A percentile compares a stretch with the other conserved stretches of the same genome.
These are phyloP conservation scores for Penicillium sp. DNA, from an alignment of 2,329 filamentous ascomycete genomes.

Conservation along the genomic window DNA sequence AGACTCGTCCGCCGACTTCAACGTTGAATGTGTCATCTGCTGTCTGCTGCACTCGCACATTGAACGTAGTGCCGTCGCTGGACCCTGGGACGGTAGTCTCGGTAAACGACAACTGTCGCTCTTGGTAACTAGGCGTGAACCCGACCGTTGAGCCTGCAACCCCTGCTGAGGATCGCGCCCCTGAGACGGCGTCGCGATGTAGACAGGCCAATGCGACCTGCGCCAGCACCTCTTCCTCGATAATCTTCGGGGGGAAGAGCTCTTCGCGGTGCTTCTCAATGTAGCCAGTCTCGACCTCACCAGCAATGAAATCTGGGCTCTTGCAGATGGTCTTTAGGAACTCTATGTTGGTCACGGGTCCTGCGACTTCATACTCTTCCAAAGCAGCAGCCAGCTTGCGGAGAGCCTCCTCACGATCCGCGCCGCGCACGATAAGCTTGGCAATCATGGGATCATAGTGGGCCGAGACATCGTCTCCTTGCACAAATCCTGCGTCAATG, in stretches of 20 bases:
- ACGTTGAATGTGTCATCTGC: conserved; percentile 50
- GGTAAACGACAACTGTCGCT: conserved; percentile 59
- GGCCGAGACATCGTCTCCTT: conserved; percentile 87
- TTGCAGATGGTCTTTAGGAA: conserved; percentile 87
- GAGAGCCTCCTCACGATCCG: conserved; percentile 74
- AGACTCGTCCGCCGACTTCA: conserved; percentile 39
- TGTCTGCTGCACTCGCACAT: conserved; percentile 53
- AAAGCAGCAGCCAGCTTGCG: conserved; percentile 77
- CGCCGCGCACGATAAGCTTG: conserved; percentile 88
- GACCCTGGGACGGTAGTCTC: conserved; percentile 47
- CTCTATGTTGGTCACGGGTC: conserved; percentile 91
- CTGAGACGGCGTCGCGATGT: conserved; percentile 44
- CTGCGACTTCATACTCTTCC: conserved; percentile 87
- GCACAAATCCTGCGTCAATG: conserved; percentile 88
- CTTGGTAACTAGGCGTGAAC: conserved; percentile 63
- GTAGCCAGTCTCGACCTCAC: conserved; percentile 92
- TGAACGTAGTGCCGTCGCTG: conserved; percentile 37
- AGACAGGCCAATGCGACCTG: conserved; percentile 82
- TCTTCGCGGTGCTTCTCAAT: conserved; percentile 83
- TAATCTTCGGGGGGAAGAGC: conserved; percentile 64
- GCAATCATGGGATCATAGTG: conserved; percentile 99
- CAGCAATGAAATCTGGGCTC: conserved; percentile 76
- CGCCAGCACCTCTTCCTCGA: conserved; percentile 71
- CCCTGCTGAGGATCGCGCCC: conserved; percentile 22
- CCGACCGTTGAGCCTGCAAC: conserved; percentile 44